Evolutionary conservation across 371 early-diverging fungal species (phyloP).

Genomic region (Nosema bombycis): DNA sequence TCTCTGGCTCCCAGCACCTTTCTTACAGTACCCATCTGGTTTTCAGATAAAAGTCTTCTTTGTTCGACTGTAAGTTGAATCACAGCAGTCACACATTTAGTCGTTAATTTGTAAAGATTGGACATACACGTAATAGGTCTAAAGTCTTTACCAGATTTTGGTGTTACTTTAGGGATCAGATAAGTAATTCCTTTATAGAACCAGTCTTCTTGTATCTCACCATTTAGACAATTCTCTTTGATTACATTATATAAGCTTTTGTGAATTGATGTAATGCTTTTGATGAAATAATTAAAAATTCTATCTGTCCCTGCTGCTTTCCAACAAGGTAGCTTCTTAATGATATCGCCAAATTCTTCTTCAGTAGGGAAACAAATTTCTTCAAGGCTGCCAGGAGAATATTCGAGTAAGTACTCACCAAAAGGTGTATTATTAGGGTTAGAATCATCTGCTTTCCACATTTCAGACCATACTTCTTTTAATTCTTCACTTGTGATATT

Average conservation of each 20-base stretch:
- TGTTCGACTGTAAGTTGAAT: slow-evolving; percentile 2
- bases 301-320: not conserved
- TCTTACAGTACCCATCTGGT: not conserved
- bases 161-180: not conserved
- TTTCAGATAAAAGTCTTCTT: not conserved
- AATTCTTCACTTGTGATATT: not conserved
- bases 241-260: not conserved
- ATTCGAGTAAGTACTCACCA: not conserved
- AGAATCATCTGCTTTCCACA: not conserved
- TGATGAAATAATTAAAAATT: not conserved
- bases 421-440: not conserved
- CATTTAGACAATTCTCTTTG: not conserved
- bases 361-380: not conserved
- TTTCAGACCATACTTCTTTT: not conserved
- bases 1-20: slow-evolving; percentile 2
- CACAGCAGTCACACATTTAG: not conserved
- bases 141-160: not conserved
- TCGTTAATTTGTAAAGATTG: slow-evolving; percentile 7
- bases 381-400: not conserved
- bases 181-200: slow-evolving; percentile 4
- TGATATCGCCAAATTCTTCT: not conserved
- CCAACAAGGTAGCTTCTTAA: not conserved
- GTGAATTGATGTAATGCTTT: not conserved
- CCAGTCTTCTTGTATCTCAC: not conserved
- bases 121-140: slow-evolving; percentile 8